Conservation (phyloP, 371 early-diverging fungal species). For the Mortierella sp. region DNA sequence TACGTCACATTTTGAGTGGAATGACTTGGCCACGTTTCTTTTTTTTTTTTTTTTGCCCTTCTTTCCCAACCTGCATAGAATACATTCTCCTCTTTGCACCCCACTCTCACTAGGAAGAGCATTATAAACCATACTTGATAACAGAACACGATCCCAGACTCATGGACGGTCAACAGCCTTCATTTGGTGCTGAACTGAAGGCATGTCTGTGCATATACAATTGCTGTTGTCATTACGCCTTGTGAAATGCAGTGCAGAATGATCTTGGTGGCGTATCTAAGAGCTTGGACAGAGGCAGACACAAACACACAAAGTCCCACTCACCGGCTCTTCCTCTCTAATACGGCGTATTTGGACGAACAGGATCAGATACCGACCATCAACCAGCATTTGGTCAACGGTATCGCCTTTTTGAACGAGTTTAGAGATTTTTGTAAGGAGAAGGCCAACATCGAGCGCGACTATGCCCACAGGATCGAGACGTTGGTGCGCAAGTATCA, state of each 20-base stretch:
- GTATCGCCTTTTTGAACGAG: slow-evolving; percentile 71
- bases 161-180: slow-evolving; percentile 15
- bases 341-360: background rate
- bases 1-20: too few species aligned
- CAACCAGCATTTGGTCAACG: slow-evolving; percentile 66
- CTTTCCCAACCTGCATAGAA: too few species aligned
- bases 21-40: too few species aligned
- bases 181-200: slow-evolving; percentile 52
- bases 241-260: background rate
- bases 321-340: background rate
- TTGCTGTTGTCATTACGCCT: background rate
- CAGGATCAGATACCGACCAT: slow-evolving; percentile 72
- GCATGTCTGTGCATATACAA: slow-evolving; percentile 5
- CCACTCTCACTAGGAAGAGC: too few species aligned
- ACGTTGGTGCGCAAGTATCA: slow-evolving; percentile 71
- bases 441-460: slow-evolving; percentile 76
- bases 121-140: too few species aligned
- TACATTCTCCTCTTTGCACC: too few species aligned
- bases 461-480: slow-evolving; percentile 82
- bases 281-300: background rate
- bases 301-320: background rate
- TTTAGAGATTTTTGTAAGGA: slow-evolving; percentile 83
- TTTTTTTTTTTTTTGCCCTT: too few species aligned
- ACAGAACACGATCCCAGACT: too few species aligned
- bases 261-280: background rate